Percentiles rank a stretch among this genome's conserved stretches.
These are phyloP conservation scores for Nakazawaea sp. DNA, from an alignment of 805 yeast species.

Conservation along the genomic window DNA sequence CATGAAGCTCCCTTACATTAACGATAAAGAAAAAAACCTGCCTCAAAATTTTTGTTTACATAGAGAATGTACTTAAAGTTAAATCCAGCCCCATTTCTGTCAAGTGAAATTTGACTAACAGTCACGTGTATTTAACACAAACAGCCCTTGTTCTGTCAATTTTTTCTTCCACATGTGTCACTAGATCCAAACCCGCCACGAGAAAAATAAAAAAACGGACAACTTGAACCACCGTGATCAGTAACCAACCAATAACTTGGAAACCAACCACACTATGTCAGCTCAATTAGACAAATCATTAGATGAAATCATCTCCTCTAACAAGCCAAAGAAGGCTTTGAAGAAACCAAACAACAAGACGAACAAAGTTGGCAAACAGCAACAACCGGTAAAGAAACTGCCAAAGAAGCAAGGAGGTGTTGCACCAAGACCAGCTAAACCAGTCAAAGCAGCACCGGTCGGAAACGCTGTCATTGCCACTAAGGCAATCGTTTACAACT, in stretches of 20 bases:
- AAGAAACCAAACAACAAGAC: conserved; percentile 19
- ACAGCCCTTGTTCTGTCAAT: background rate
- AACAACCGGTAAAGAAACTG: conserved; percentile 19
- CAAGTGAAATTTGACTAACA: too few relatives aligned
- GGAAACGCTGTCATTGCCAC: too few relatives aligned
- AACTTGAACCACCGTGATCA: too few relatives aligned
- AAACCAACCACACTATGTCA: conserved; percentile 66
- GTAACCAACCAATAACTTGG: too few relatives aligned
- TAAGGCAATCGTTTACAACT: conserved; percentile 69
- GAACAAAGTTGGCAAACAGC: conserved; percentile 17
- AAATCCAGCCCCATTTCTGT: too few relatives aligned
- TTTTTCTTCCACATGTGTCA: background rate
- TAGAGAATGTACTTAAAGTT: too few relatives aligned
- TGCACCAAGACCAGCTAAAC: too few relatives aligned
- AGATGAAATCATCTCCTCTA: conserved; percentile 84
- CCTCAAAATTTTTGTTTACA: too few relatives aligned
- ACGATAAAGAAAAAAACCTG: too few relatives aligned
- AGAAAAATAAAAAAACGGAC: background rate
- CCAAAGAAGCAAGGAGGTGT: conserved; percentile 21
- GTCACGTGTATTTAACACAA: too few relatives aligned
- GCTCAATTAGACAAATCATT: conserved; percentile 84
- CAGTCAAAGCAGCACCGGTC: too few relatives aligned
- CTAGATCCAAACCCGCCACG: background rate
- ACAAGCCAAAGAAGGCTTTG: conserved; percentile 16
- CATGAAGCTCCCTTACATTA: too few relatives aligned